Conservation (phyloP, 495 filamentous ascomycete genomes). For the Sordaria brevicollis region DNA sequence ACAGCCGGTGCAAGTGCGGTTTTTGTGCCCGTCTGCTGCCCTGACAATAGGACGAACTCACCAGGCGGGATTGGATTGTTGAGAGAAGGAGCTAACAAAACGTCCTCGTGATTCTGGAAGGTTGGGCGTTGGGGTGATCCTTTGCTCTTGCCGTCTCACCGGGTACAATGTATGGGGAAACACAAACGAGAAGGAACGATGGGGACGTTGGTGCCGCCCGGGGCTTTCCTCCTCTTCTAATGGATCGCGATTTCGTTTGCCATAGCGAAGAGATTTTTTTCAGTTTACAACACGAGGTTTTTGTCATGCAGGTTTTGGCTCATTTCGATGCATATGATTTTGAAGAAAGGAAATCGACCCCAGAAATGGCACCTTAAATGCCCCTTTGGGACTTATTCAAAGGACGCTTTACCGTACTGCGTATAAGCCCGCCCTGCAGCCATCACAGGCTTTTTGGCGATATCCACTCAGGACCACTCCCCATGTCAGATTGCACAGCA, state of each 20-base stretch:
- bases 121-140: neutral
- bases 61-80: neutral
- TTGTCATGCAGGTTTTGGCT: neutral
- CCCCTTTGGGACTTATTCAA: neutral
- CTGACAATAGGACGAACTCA: neutral
- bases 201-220: neutral
- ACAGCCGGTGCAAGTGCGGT: neutral
- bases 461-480: neutral
- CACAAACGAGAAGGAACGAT: neutral
- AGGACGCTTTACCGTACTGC: neutral
- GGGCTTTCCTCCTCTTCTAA: neutral
- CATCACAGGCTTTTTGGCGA: neutral
- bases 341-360: neutral
- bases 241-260: neutral
- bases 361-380: neutral
- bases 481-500: too few relatives aligned
- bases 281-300: neutral
- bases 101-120: neutral
- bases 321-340: neutral
- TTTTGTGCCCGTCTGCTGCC: neutral
- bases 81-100: neutral
- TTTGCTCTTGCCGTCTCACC: neutral
- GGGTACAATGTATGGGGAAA: neutral
- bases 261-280: neutral
- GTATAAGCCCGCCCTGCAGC: neutral